Conservation (phyloP, 768 basidiomycete species). For the Calocybe indica region DNA sequence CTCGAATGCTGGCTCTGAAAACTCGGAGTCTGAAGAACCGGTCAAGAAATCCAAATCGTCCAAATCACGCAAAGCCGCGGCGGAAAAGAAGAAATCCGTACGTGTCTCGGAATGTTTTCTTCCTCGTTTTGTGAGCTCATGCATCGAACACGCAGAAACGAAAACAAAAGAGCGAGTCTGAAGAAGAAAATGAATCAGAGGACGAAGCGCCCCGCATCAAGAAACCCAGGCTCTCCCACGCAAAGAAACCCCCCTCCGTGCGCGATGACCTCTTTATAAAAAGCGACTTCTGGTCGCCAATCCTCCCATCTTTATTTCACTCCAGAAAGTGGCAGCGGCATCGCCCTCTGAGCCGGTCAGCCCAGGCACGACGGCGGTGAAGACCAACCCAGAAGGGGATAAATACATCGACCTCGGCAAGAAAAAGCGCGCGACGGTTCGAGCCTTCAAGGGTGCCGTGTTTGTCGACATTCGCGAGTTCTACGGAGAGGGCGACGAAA, state of each 20-base stretch:
- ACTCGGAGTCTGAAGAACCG: constrained; percentile 1
- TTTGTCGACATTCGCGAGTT: constrained; percentile 74
- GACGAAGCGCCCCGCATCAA: constrained; percentile 20
- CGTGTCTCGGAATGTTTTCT: no score
- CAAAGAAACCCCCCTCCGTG: not conserved
- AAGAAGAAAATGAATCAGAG: constrained; percentile 13
- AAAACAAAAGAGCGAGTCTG: constrained; percentile 2
- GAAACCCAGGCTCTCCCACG: constrained; percentile 23
- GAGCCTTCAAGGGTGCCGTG: constrained; percentile 41
- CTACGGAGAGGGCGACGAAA: constrained; percentile 52
- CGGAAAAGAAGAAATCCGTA: no score
- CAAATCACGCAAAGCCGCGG: no score
- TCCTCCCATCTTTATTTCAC: constrained; percentile 5
- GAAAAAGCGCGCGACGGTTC: constrained; percentile 60
- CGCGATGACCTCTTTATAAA: no score
- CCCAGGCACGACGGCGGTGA: not conserved
- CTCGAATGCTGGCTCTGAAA: constrained; percentile 4
- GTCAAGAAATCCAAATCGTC: not conserved
- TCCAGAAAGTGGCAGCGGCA: constrained; percentile 12
- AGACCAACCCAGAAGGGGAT: constrained; percentile 31
- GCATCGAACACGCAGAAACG: no score
- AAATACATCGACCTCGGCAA: constrained; percentile 69
- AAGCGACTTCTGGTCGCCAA: not conserved
- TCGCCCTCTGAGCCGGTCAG: constrained; percentile 9
- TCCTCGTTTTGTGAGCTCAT: no score